Evolutionary conservation across 192 early-diverging fungal genomes (phyloP), one percentile per base, ranked within the genome.

Genomic region (Spinellus fusiger): DNA sequence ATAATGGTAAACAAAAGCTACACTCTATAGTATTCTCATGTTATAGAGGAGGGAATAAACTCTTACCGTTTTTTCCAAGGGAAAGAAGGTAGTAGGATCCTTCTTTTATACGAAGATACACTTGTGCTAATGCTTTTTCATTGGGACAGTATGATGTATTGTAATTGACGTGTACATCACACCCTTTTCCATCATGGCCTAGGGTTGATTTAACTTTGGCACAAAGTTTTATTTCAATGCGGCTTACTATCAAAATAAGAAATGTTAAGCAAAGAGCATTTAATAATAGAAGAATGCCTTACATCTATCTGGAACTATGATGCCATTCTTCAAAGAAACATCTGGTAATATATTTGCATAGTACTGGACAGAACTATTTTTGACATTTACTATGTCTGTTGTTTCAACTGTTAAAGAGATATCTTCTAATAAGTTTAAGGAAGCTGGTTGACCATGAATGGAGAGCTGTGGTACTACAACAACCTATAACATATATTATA

Each of bases 221-320:
- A 3, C 58, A 35, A 3, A 77, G 50, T 1, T 54, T 54, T 22
- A 77, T 49, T 0, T 18, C 16, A 22, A 77, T 13, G 1, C 0
- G 2, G 10, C 9, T 7, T 13, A 77, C 64, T 66, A 57, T 59
- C 8, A 40, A 52, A 22, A 18, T 5, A 13, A 40, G 15, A 4
- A 32, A 3, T 20, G 32, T 22, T 44, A 16, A 20, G 2, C n/a
- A 49, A 25, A 31, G 9, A 16, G 18, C 26, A 1, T 23, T 23
- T 32, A 3, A 55, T 13, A 13, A 32, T 22, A 46, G 13, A 5
- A 7, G 4, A 38, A 35, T 40, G n/a, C 50, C 58, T 61, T 61
- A 70, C 69, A 35, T n/a, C 69, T 57, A 33, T 69, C 65, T 2
- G 74, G 78, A 0, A 76, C 78, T 9, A 61, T 68, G 49, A 76